Percentiles rank a stretch among this genome's conserved stretches.
Evolutionary conservation across 208 protist species (phyloP).

Genomic region (Porcisia deanei): DNA sequence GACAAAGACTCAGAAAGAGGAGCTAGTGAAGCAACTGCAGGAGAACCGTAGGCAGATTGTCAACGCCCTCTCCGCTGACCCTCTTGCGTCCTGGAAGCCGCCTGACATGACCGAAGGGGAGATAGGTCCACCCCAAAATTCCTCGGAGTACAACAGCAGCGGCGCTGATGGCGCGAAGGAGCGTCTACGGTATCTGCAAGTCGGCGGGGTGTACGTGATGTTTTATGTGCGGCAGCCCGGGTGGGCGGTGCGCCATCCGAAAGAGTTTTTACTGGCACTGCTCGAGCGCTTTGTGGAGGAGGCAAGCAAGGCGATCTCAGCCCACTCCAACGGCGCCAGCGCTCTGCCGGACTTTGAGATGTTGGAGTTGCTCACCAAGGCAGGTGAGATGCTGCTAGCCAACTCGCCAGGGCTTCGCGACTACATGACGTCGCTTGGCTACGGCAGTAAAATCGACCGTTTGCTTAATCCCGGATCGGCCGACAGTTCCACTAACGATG

Average conservation of each 20-base stretch:
- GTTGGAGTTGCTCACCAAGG: constrained; percentile 55
- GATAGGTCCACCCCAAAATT: neutral
- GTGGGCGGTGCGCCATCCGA: constrained; percentile 84
- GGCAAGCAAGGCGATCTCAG: neutral
- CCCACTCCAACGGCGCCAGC: neutral
- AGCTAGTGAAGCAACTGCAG: constrained; percentile 39
- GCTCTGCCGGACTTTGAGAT: constrained; percentile 5
- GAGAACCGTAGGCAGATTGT: constrained; percentile 39
- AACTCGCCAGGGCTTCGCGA: constrained; percentile 53
- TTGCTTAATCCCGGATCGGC: constrained; percentile 19
- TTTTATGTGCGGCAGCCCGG: constrained; percentile 76
- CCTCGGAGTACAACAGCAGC: neutral
- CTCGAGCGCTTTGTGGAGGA: constrained; percentile 62
- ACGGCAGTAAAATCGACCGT: constrained; percentile 60
- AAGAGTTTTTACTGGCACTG: constrained; percentile 76
- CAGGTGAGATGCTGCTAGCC: constrained; percentile 47
- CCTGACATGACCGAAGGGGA: constrained; percentile 19
- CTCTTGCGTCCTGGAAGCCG: constrained; percentile 51
- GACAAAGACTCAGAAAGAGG: constrained; percentile 70
- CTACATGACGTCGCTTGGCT: constrained; percentile 68
- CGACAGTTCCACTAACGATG: neutral
- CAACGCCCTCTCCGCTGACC: constrained; percentile 28
- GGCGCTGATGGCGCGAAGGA: neutral
- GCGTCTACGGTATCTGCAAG: constrained; percentile 41
- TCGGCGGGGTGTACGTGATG: constrained; percentile 84